Percentiles rank a stretch among this genome's conserved stretches.
Conservation (phyloP, 1,139 yeast genomes). For the Zygosaccharomyces sapae region DNA sequence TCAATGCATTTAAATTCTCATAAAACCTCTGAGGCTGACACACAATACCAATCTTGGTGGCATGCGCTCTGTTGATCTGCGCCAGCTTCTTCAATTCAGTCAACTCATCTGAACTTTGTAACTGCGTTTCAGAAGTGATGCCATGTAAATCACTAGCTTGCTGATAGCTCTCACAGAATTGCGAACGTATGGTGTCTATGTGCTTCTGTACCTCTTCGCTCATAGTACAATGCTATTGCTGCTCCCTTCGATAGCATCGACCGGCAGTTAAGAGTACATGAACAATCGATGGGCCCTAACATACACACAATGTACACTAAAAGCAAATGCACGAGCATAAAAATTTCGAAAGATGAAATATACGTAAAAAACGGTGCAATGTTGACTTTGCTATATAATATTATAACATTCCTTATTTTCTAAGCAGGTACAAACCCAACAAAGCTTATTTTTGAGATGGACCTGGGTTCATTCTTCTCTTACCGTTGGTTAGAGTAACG, state of each 20-base stretch:
- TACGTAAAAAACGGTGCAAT: constrained; percentile 5
- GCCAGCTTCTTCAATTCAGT: constrained; percentile 57
- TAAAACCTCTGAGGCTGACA: constrained; percentile 48
- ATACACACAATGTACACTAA: too few relatives aligned
- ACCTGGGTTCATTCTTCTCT: constrained; percentile 97
- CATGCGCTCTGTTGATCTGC: constrained; percentile 65
- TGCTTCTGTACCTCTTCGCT: constrained; percentile 10
- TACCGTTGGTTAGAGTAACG: constrained; percentile 97
- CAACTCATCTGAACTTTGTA: constrained; percentile 41
- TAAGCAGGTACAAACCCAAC: constrained; percentile 2
- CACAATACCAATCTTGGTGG: constrained; percentile 74
- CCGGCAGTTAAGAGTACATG: too few relatives aligned
- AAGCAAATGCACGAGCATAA: too few relatives aligned
- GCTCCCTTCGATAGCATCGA: too few relatives aligned
- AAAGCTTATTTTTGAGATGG: constrained; percentile 46
- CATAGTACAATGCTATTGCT: neutral
- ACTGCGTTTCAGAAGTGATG: constrained; percentile 26
- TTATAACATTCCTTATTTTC: neutral
- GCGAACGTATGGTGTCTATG: constrained; percentile 19
- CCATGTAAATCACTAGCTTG: constrained; percentile 20
- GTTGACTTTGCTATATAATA: constrained; percentile 4
- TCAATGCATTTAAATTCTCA: constrained; percentile 45
- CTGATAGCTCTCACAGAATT: constrained; percentile 23
- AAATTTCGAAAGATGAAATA: neutral
- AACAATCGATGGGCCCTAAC: too few relatives aligned